Evolutionary conservation across 352 stramenopile genomes (phyloP), one percentile per base, ranked within the genome.

Genomic region (Pythium guiyangense): DNA sequence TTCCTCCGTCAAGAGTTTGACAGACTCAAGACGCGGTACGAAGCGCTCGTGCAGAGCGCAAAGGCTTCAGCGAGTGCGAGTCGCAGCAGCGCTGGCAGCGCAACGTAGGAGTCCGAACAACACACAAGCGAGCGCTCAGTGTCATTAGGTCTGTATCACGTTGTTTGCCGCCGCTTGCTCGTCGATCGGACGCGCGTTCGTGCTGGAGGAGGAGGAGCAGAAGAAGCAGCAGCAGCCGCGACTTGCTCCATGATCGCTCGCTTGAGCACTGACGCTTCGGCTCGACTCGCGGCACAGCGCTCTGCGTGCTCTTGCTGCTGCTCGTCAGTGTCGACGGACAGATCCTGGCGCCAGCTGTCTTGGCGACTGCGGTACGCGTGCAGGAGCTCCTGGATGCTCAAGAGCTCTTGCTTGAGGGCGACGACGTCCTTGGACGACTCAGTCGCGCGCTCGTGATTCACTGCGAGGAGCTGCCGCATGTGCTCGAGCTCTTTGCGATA

Each of bases 1-100:
- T 89, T 81, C 35, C 49, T 92, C 27, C 71, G 79, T 5, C 67
- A 82, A 22, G 77, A 90, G 43, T 87, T 90, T 55, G 71, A 87
- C 49, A 79, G 75, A 31, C 67, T 91, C 39, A 86, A 87, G 59
- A 64, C 63, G 6, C 71, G 74, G 31, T 90, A 89, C 64, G 78
- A 91, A 48, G 50, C 69, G 5, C 37, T 74, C 22, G 56, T 71
- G 49, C 52, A 59, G 39, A 61, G 43, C 20, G 18, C 55, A 12
- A 59, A 34, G 12, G 31, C 31, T 9, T 6, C 31, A 9, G 2
- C 31, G 9, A 10, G 31, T 9, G 31, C 31, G 22, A 27, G 22
- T n/a, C 27, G 34, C 45, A 54, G 6, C 14, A 52, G 3, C 20
- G 54, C 52, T 17, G 10, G 39, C 11, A 37, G 42, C 58, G n/a